Evolutionary conservation across 768 basidiomycete species (phyloP).

Genomic region (Suillus subaureus): DNA sequence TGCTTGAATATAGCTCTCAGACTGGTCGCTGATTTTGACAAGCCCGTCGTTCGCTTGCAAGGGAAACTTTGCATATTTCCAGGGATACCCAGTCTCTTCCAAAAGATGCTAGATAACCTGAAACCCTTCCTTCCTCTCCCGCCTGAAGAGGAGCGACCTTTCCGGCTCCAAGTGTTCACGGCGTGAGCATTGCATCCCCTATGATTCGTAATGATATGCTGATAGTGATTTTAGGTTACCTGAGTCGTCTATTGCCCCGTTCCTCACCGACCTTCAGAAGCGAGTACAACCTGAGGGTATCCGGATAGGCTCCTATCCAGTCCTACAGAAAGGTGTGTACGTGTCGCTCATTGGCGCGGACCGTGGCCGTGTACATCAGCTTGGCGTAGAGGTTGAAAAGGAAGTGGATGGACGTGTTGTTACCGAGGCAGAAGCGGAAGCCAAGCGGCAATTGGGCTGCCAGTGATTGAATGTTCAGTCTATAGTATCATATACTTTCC

Average conservation of each 20-base stretch:
- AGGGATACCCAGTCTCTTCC: constrained; percentile 85
- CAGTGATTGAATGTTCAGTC: not conserved
- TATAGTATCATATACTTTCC: not conserved
- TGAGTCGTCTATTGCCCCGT: constrained; percentile 89
- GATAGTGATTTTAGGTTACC: constrained; percentile 35
- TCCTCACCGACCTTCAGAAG: constrained; percentile 74
- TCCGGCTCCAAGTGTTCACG: constrained; percentile 83
- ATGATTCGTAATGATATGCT: not conserved
- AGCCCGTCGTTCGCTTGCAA: constrained; percentile 86
- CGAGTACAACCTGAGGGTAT: constrained; percentile 76
- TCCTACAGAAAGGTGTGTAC: constrained; percentile 60
- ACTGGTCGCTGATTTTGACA: constrained; percentile 1
- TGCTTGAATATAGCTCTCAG: not conserved
- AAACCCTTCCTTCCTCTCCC: constrained; percentile 80
- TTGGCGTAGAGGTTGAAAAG: constrained; percentile 64
- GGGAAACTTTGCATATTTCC: constrained; percentile 92
- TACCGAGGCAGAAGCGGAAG: constrained; percentile 65
- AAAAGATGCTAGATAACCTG: constrained; percentile 75
- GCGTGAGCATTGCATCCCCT: constrained; percentile 43
- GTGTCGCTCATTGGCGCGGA: constrained; percentile 59
- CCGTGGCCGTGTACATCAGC: constrained; percentile 48
- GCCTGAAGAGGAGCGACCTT: constrained; percentile 69
- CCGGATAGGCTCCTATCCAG: constrained; percentile 80
- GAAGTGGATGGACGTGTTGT: constrained; percentile 60
- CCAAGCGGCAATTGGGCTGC: constrained; percentile 39